Conservation (phyloP, 192 early-diverging fungal genomes). For the Thamnidium elegans region DNA sequence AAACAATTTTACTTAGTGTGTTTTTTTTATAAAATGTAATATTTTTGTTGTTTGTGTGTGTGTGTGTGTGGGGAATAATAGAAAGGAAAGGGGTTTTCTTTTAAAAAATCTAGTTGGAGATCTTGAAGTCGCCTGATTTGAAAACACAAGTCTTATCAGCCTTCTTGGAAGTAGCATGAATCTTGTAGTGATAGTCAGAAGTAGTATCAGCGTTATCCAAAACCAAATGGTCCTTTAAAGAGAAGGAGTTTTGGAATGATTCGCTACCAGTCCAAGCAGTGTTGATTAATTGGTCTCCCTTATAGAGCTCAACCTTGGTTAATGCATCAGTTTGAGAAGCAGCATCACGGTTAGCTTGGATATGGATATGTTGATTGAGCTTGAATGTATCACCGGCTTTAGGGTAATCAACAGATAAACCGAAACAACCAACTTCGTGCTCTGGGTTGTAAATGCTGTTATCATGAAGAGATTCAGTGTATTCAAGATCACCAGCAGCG, state of each 20-base stretch:
- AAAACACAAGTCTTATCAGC: slow-evolving; percentile 18
- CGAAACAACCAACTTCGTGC: slow-evolving; percentile 32
- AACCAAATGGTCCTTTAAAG: slow-evolving; percentile 30
- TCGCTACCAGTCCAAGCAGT: slow-evolving; percentile 24
- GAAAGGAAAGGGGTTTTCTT: background rate
- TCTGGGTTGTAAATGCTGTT: slow-evolving; percentile 23
- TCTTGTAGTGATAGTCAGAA: slow-evolving; percentile 28
- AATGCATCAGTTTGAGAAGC: slow-evolving; percentile 31
- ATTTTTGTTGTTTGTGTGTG: too few species aligned
- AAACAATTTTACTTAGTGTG: background rate
- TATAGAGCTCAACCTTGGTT: slow-evolving; percentile 28
- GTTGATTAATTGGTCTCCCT: slow-evolving; percentile 20
- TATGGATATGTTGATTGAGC: slow-evolving; percentile 21
- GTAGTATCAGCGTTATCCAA: slow-evolving; percentile 4
- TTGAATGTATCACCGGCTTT: slow-evolving; percentile 14
- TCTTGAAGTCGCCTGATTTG: slow-evolving; percentile 28
- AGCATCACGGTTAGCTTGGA: slow-evolving; percentile 22
- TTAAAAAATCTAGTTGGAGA: background rate
- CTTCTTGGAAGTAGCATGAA: slow-evolving; percentile 20
- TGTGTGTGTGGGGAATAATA: background rate
- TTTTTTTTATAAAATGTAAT: background rate
- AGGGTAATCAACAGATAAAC: slow-evolving; percentile 29
- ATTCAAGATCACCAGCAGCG: slow-evolving; percentile 17
- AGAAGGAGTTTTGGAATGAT: slow-evolving; percentile 23
- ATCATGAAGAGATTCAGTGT: slow-evolving; percentile 19